Evolutionary conservation across 2,329 filamentous ascomycete species (phyloP).

Genomic region (Nothopassalora personata): DNA sequence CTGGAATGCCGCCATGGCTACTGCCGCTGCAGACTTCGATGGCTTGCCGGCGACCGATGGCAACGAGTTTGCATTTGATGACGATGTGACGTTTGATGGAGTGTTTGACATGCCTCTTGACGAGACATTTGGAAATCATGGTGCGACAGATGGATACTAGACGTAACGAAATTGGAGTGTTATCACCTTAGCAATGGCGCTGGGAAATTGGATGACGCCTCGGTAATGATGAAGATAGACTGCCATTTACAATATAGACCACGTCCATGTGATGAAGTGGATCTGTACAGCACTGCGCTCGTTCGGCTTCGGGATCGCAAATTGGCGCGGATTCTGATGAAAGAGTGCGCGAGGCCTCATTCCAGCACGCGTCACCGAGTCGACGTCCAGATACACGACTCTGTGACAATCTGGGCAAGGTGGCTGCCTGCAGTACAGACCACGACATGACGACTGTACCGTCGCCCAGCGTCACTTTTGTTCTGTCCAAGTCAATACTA

Average conservation of each 20-base stretch:
- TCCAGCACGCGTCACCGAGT: neutral
- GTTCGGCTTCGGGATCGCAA: too few species aligned
- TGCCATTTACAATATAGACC: neutral
- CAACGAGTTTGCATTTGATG: neutral
- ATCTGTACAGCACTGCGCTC: too few species aligned
- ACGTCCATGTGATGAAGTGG: neutral
- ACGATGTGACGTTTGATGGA: constrained; percentile 11
- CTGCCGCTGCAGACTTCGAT: constrained; percentile 1
- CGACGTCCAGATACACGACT: too few species aligned
- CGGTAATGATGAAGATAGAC: neutral
- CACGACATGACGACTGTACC: too few species aligned
- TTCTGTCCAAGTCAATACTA: too few species aligned
- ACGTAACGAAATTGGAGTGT: neutral
- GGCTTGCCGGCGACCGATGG: neutral
- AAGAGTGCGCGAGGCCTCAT: neutral
- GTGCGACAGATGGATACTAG: neutral
- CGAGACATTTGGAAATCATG: neutral
- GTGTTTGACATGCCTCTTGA: constrained; percentile 27
- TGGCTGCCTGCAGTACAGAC: too few species aligned
- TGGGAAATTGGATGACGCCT: neutral
- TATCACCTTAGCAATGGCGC: neutral
- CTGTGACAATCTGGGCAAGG: too few species aligned
- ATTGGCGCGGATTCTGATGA: neutral
- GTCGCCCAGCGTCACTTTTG: too few species aligned
- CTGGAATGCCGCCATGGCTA: neutral